phyloP scores from a whole-genome alignment of 257 asterid genomes.

The Forsythia suspensa region DNA sequence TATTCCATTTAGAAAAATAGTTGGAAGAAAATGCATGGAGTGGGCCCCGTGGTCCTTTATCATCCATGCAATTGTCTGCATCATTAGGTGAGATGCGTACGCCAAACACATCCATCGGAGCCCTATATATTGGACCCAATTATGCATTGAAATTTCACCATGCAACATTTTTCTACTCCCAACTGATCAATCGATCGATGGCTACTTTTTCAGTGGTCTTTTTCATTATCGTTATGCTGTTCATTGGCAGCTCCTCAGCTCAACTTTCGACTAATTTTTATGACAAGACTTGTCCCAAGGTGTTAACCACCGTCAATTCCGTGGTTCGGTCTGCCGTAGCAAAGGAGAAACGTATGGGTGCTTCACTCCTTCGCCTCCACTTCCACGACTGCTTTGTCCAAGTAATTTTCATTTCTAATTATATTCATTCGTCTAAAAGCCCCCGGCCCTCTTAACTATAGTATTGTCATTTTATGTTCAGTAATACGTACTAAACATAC shows the following conservation, averaged over 20 bases:
- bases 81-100: constrained; percentile 31
- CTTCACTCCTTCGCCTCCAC: constrained; percentile 48
- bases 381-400: constrained; percentile 52
- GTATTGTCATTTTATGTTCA: background rate
- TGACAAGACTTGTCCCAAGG: constrained; percentile 43
- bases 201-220: background rate
- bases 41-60: background rate
- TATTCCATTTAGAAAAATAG: too few species aligned
- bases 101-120: constrained; percentile 1
- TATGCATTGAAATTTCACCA: background rate
- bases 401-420: constrained; percentile 13
- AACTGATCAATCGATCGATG: background rate
- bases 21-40: background rate
- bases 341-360: constrained; percentile 50
- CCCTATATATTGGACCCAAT: constrained; percentile 2
- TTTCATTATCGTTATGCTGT: background rate
- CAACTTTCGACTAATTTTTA: constrained; percentile 38
- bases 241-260: constrained; percentile 31
- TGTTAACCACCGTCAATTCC: constrained; percentile 28
- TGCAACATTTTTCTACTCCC: background rate
- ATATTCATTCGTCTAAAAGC: background rate
- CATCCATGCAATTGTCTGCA: constrained; percentile 15
- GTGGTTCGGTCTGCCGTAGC: constrained; percentile 35
- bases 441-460: too few species aligned
- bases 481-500: background rate